A percentile compares a stretch with the other conserved stretches of the same genome.
Conservation (phyloP, 2,329 filamentous ascomycete genomes). For the Pseudogymnoascus sp. region DNA sequence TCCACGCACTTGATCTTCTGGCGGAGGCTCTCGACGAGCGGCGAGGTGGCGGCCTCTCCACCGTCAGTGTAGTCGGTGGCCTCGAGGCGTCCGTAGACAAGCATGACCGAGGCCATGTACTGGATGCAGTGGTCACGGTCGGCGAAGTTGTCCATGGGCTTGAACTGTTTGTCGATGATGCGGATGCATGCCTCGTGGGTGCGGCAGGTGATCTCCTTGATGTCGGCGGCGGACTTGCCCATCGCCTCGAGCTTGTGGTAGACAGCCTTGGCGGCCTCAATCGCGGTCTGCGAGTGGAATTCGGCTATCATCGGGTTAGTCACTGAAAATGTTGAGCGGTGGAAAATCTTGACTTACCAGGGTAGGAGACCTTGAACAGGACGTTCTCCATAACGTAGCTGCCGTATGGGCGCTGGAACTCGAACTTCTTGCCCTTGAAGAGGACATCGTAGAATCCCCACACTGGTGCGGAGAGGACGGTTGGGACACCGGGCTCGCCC, state of each 20-base stretch:
- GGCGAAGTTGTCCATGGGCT: constrained; percentile 99
- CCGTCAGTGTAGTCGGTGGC: constrained; percentile 91
- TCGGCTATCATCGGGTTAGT: constrained; percentile 50
- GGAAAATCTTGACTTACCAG: constrained; percentile 47
- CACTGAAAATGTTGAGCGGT: background rate
- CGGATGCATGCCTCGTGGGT: constrained; percentile 98
- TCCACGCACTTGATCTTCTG: constrained; percentile 94
- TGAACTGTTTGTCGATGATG: constrained; percentile 99
- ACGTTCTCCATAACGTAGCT: constrained; percentile 99
- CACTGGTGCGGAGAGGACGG: constrained; percentile 80
- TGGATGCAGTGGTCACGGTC: constrained; percentile 99
- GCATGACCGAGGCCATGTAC: constrained; percentile 98
- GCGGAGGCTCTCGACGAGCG: constrained; percentile 82
- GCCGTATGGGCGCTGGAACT: constrained; percentile 92
- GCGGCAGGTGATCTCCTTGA: constrained; percentile 86
- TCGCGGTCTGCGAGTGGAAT: constrained; percentile 97
- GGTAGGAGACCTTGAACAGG: constrained; percentile 98
- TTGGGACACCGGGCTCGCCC: constrained; percentile 85
- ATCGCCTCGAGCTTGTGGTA: constrained; percentile 70
- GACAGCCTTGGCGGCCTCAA: constrained; percentile 87
- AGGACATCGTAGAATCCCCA: constrained; percentile 99
- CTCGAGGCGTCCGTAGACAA: constrained; percentile 86
- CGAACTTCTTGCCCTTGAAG: constrained; percentile 91
- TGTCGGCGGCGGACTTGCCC: constrained; percentile 88
- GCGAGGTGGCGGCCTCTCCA: constrained; percentile 81